Conservation (phyloP, 176 grass and related monocot species). For the Paspalum notatum region DNA sequence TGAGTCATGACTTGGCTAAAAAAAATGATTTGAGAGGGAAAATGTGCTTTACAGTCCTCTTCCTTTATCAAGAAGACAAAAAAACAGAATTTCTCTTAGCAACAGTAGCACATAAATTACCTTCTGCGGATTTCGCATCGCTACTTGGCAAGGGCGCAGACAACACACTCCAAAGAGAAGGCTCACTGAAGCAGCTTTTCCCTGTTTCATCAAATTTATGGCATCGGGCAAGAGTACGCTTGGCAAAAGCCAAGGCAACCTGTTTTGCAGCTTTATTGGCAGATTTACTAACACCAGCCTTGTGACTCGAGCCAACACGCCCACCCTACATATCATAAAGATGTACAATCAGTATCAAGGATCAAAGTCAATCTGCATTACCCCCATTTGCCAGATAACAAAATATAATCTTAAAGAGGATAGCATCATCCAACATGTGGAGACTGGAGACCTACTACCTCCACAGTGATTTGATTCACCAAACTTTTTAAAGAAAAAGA, state of each 20-base stretch:
- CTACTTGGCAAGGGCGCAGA: constrained; percentile 50
- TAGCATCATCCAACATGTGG: background rate
- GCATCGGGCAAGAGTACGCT: constrained; percentile 72
- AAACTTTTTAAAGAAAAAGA: background rate
- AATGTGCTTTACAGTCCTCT: constrained; percentile 4
- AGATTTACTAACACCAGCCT: constrained; percentile 63
- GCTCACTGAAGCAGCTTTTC: constrained; percentile 79
- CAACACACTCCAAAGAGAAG: constrained; percentile 57
- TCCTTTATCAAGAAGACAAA: constrained; percentile 19
- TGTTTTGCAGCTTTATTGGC: constrained; percentile 73
- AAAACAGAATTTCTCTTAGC: background rate
- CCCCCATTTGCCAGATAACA: background rate
- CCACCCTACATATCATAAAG: constrained; percentile 50
- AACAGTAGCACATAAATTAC: constrained; percentile 38
- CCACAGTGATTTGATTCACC: background rate
- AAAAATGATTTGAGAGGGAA: background rate
- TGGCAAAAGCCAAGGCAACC: constrained; percentile 71
- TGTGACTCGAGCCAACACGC: constrained; percentile 72
- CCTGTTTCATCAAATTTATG: constrained; percentile 72
- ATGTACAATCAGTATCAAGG: constrained; percentile 12
- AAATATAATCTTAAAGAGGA: background rate
- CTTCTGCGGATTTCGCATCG: constrained; percentile 50
- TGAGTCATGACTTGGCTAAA: constrained; percentile 11
- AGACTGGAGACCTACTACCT: background rate
- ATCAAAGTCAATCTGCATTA: background rate